Conservation (phyloP, 108 stramenopile species). For the Skeletonema marinoi region DNA sequence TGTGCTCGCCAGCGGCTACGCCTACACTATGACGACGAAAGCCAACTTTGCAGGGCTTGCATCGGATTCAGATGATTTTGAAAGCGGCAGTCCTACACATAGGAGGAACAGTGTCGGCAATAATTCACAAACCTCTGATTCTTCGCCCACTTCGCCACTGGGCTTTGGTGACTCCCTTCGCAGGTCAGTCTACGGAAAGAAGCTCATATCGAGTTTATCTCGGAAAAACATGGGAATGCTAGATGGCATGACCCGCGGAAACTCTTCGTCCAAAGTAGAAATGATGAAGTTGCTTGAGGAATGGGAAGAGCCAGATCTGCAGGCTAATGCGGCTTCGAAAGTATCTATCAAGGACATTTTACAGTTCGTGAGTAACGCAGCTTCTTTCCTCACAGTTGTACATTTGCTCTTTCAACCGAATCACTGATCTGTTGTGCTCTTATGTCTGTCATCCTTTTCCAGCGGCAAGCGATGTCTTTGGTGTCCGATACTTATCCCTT, state of each 20-base stretch:
- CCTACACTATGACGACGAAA: conserved; percentile 19
- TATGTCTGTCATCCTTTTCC: background rate
- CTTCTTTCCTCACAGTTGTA: background rate
- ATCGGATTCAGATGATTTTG: conserved; percentile 29
- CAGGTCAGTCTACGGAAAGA: conserved; percentile 14
- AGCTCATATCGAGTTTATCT: background rate
- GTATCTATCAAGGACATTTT: conserved; percentile 46
- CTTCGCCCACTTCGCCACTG: background rate
- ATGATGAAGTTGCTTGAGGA: conserved; percentile 44
- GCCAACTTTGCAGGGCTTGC: conserved; percentile 6
- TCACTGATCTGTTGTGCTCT: no score
- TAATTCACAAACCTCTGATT: background rate
- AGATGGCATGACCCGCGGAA: background rate
- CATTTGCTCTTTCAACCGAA: no score
- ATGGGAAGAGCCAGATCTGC: conserved; percentile 50
- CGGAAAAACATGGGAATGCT: background rate
- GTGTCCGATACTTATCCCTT: conserved; percentile 38
- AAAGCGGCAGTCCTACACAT: conserved; percentile 5
- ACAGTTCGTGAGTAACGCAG: conserved; percentile 14
- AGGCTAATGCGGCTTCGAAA: conserved; percentile 16
- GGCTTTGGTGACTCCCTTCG: conserved; percentile 34
- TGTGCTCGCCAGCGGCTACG: conserved; percentile 10
- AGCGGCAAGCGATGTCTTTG: conserved; percentile 40
- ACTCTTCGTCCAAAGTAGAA: conserved; percentile 17
- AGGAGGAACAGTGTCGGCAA: background rate